These are phyloP conservation scores for Pyrenopolyporus hunteri DNA, from an alignment of 495 filamentous ascomycete genomes.

Conservation along the genomic window DNA sequence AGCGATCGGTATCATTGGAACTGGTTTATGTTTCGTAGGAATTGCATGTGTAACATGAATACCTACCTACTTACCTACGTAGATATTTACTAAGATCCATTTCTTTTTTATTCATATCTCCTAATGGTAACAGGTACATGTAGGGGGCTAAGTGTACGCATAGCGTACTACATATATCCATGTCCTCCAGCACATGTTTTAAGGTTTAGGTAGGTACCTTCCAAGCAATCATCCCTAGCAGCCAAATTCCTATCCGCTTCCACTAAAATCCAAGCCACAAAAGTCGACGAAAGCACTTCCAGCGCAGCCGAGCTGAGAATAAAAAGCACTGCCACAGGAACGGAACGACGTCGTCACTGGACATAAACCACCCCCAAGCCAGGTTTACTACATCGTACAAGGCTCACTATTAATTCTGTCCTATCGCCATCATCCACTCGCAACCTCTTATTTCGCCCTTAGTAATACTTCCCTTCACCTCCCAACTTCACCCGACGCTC, in stretches of 20 bases:
- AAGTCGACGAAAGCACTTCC: slow-evolving; percentile 24
- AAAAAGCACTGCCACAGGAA: slow-evolving; percentile 42
- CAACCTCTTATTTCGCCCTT: neutral
- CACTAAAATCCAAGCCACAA: slow-evolving; percentile 40
- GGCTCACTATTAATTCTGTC: slow-evolving; percentile 3
- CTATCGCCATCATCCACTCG: neutral
- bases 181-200: slow-evolving; percentile 6
- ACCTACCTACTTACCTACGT: too few relatives aligned
- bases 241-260: too few relatives aligned
- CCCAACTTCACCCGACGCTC: neutral
- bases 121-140: too few relatives aligned
- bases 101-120: too few relatives aligned
- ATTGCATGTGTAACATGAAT: too few relatives aligned
- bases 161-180: neutral
- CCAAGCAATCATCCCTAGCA: neutral
- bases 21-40: too few relatives aligned
- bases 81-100: slow-evolving; percentile 2
- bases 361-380: slow-evolving; percentile 1
- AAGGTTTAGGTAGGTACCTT: too few relatives aligned
- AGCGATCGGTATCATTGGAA: neutral
- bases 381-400: slow-evolving; percentile 9
- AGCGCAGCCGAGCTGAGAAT: slow-evolving; percentile 19
- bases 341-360: slow-evolving; percentile 34
- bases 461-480: neutral
- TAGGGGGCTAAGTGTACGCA: too few relatives aligned